Conservation (phyloP, 257 asterid genomes). For the Nicotiana otophora region DNA sequence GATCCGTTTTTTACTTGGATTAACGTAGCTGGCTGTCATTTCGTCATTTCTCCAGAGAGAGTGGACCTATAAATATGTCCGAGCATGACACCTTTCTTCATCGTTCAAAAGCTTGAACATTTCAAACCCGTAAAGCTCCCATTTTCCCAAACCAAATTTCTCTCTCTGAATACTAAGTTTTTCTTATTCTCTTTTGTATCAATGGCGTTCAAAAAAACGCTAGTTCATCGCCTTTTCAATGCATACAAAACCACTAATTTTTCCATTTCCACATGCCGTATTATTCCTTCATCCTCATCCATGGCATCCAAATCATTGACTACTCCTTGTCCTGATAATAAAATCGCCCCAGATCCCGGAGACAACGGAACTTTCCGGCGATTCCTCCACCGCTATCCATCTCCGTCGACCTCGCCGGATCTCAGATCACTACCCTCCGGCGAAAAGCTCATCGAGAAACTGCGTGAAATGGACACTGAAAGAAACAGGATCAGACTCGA, state of each 20-base stretch:
- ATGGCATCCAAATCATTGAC: background rate
- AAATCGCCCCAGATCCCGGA: conserved; percentile 1
- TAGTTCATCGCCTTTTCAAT: background rate
- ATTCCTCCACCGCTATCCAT: conserved; percentile 3
- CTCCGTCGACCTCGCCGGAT: background rate
- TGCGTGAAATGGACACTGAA: background rate
- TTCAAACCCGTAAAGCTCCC: background rate
- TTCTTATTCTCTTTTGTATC: background rate
- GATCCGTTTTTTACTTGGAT: background rate
- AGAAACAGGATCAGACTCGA: conserved; percentile 12
- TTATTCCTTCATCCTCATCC: conserved; percentile 1
- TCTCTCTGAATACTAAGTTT: background rate
- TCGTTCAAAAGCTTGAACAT: background rate
- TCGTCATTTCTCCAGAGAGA: background rate
- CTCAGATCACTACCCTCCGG: background rate
- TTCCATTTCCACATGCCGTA: conserved; percentile 3
- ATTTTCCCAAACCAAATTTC: background rate
- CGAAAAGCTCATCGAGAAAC: conserved; percentile 9
- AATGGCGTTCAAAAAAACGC: conserved; percentile 2
- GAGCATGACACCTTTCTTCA: background rate
- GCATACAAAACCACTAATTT: background rate
- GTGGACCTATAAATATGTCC: background rate
- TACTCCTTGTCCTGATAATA: conserved; percentile 4
- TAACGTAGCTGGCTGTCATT: background rate
- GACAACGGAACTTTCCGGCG: background rate